Base-by-base conservation (phyloP, 805 yeast genomes). In the Kodamaea sagamina region DNA sequence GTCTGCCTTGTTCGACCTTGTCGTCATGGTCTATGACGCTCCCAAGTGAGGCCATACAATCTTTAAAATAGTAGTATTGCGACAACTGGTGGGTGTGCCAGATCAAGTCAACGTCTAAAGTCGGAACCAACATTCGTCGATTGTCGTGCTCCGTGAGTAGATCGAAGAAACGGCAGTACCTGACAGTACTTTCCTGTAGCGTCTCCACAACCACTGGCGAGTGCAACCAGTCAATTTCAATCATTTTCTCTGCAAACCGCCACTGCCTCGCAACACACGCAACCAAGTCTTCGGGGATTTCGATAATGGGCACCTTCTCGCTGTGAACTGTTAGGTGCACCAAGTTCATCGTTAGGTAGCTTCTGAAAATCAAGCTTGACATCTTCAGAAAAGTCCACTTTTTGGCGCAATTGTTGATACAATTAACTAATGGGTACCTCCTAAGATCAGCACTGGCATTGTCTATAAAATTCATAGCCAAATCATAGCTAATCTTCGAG, bases 81-180 rank as follows among this genome's bases (percentile, higher is more conserved):
- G 49, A 32, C 10, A 60, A 44, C 29, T 56, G 61, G 39, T 61
- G 63, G 3, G 65, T 61, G 32, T 54, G 62, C 65, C 65, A 59
- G 3, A 57, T 36, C 31, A 61, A 44, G 27, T 59, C 63, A 26
- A 61, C 57, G 28, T 61, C 64, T 35, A 61, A 46, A 4, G 63
- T 58, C 2, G 65, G 64, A 1, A 58, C 58, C 17, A 50, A 27
- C 44, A 42, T 47, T 7, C 27, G 12, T 10, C 10, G 29, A 3
- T 16, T 16, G 18, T 39, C 43, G 15, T 25, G 6, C 7, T 18
- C 3, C 1, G 44, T 36, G 5, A 46, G 17, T n/a, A 49, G 21
- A 11, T 29, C 22, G 35, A 44, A 47, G 36, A 59, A 60, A 5
- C 50, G 44, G 2, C 41, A 9, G 36, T 60, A 60, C 35, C 65